Evolutionary conservation across 1,139 yeast species (phyloP).

Genomic region (Zygosaccharomyces sapae): DNA sequence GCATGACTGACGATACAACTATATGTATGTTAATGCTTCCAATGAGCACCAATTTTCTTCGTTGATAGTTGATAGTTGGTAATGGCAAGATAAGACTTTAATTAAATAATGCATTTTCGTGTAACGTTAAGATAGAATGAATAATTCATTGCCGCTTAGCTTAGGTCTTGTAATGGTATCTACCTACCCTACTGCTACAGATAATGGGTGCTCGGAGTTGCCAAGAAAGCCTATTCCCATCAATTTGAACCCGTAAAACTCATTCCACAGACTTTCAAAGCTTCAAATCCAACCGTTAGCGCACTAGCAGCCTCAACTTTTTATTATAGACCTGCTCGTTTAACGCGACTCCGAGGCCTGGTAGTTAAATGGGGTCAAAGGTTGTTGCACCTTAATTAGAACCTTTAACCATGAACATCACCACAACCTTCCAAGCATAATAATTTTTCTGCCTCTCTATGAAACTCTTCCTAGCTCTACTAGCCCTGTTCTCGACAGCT

Average conservation of each 20-base stretch:
- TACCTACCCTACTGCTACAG: background rate
- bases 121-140: background rate
- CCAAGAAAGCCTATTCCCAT: too few species aligned
- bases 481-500: slow-evolving; percentile 2
- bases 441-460: background rate
- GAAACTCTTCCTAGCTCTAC: background rate
- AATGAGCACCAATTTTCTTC: background rate
- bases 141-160: background rate
- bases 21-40: background rate
- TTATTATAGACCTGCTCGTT: background rate
- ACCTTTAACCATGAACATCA: background rate
- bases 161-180: background rate
- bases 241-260: background rate
- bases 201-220: too few species aligned
- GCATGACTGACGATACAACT: slow-evolving; percentile 7
- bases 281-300: too few species aligned
- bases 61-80: background rate
- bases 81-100: background rate
- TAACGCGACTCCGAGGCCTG: background rate
- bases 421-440: background rate
- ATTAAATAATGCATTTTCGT: background rate
- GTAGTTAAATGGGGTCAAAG: background rate
- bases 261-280: background rate
- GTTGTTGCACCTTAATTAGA: background rate
- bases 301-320: too few species aligned